Base-by-base conservation (phyloP, 106 monocot genomes). In the Phalaenopsis aphrodite region DNA sequence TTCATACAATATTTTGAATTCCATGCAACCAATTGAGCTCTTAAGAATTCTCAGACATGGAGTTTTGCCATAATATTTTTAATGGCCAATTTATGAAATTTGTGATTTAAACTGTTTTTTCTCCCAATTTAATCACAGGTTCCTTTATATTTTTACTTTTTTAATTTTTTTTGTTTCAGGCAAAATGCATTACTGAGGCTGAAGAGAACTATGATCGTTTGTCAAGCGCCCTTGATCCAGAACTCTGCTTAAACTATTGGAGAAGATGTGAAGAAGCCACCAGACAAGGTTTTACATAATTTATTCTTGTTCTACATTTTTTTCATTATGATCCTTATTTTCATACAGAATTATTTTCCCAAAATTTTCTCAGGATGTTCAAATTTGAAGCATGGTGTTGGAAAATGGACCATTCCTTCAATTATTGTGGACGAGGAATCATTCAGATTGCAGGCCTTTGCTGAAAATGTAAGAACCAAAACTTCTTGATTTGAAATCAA, bases 201-300 rank as follows among this genome's bases (percentile, higher is more conserved):
- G 96, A 97, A 84, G 86, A 92, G 73, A 90, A 87, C 79, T 90
- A 86, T 48, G 85, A 86, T 10, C 65, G 18, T 48, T 58, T 94
- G 75, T 85, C 79, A 41, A 81, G 38, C 72, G 84, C 46, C 64
- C 79, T 97, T 72, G 90, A 90, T 77, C 87, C 94, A 52, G 84
- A 87, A 5, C 81, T 97, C 36, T 88, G 85, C 14, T 81, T 79
- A 2, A 89, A 80, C 21, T 89, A 88, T 75, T 79, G 78, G 84
- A 86, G 82, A 88, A 90, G 96, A 92, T 94, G 90, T 69, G 83
- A 92, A 88, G 94, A 97, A 82, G 96, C 96, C 12, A 88, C 96
- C 56, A 84, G 69, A 49, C 92, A 94, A 90, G 96, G 96, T 92
- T 52, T 48, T 48, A 12, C 12, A 1, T 39, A 61, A 56, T 56